Percentiles rank a stretch among this genome's conserved stretches.
Conservation (phyloP, 805 yeast genomes). For the Hyphopichia homilentoma region DNA sequence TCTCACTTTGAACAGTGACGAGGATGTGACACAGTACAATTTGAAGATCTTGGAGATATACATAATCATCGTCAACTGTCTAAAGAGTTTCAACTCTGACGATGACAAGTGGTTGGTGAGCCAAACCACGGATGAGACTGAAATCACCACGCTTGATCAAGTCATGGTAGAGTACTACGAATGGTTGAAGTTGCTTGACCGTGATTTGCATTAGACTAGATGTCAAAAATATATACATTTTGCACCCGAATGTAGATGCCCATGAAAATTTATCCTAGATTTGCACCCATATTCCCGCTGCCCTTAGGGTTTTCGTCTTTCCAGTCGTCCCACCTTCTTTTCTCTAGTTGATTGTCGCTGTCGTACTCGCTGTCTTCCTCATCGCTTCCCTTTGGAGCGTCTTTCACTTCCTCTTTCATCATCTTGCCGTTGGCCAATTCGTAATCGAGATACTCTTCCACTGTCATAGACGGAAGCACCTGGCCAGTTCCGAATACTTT, state of each 20-base stretch:
- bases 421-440: constrained; percentile 86
- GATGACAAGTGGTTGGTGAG: constrained; percentile 38
- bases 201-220: constrained; percentile 15
- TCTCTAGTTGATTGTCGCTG: constrained; percentile 65
- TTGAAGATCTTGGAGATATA: constrained; percentile 39
- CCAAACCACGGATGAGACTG: constrained; percentile 9
- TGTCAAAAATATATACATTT: constrained; percentile 1
- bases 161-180: constrained; percentile 28
- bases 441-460: constrained; percentile 85
- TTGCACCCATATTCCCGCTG: constrained; percentile 73
- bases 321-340: constrained; percentile 92
- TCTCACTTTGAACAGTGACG: constrained; percentile 10
- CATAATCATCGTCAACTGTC: constrained; percentile 36
- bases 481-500: constrained; percentile 92
- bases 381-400: constrained; percentile 34
- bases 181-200: constrained; percentile 32
- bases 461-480: constrained; percentile 86
- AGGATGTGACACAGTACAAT: constrained; percentile 28
- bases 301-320: constrained; percentile 83
- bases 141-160: constrained; percentile 25
- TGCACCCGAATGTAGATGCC: constrained; percentile 1
- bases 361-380: constrained; percentile 51
- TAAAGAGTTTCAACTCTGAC: constrained; percentile 28
- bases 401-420: constrained; percentile 44
- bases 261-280: constrained; percentile 27